Conservation (phyloP, 2,329 filamentous ascomycete species). For the Alternaria tenuissima region DNA sequence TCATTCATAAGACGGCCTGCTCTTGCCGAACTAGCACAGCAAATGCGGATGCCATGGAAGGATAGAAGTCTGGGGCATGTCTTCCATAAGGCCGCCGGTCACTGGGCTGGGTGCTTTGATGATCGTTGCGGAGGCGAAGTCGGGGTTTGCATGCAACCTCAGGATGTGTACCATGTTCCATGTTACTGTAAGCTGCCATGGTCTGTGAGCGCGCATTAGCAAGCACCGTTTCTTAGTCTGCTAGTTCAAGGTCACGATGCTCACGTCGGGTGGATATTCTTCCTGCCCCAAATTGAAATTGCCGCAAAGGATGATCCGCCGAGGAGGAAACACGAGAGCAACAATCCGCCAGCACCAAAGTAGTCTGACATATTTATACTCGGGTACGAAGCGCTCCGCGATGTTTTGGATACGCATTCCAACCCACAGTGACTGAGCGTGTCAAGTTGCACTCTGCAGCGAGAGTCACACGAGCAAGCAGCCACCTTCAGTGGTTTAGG, state of each 20-base stretch:
- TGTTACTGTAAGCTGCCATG: not conserved
- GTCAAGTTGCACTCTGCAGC: not conserved
- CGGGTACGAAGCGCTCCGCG: not conserved
- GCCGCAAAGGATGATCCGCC: not conserved
- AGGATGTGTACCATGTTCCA: not conserved
- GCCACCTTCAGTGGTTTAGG: not conserved
- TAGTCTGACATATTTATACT: not conserved
- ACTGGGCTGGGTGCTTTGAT: conserved; percentile 2
- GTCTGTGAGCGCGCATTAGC: not conserved
- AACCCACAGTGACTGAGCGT: not conserved
- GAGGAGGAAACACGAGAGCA: not conserved
- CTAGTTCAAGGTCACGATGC: not conserved
- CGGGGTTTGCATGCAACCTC: not conserved
- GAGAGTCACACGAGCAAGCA: not conserved
- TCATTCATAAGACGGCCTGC: not conserved
- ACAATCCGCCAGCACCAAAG: not conserved
- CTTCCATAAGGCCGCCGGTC: not conserved
- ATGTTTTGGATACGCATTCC: not conserved
- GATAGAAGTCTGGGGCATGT: conserved; percentile 4
- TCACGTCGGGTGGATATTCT: not conserved
- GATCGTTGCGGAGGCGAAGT: conserved; percentile 2
- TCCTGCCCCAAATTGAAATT: conserved; percentile 1
- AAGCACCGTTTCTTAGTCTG: not conserved
- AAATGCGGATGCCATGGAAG: conserved; percentile 1
- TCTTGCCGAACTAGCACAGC: not conserved